Evolutionary conservation across 2,329 filamentous ascomycete species (phyloP), one percentile per base, ranked within the genome.

Genomic region (Phyllosticta capitalensis): DNA sequence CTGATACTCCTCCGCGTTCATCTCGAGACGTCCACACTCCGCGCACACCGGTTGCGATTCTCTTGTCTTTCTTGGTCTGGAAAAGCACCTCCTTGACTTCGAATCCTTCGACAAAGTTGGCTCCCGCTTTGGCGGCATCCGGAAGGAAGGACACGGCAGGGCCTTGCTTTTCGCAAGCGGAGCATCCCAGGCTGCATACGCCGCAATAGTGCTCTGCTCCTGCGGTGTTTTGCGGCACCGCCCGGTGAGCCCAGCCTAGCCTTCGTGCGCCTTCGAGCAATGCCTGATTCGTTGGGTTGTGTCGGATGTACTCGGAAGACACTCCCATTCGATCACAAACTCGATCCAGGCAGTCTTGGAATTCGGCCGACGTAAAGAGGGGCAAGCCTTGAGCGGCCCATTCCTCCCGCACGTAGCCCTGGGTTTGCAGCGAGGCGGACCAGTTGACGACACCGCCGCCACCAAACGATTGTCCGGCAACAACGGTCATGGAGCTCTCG

Each of bases 371-470:
- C 0, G 83, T 84, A 70, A 95, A 95, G 66, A 95, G 87, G 0
- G 82, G 79, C 22, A 96, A 76, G 0, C 85, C 85, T 54, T 78
- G 72, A 55, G 82, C 77, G 0, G 89, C 86, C 92, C 92, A 96
- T 73, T 96, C 90, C 64, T 83, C 78, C 3, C 91, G 83, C 1
- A 96, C 89, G 64, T 80, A 88, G 24, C 82, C 84, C 68, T 92
- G 89, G 0, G 89, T 88, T 65, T 86, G 82, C 17, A 86, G 69
- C 3, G 79, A 80, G 5, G 83, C 83, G 22, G 78, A 88, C 91
- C 91, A 96, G 72, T 96, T 96, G 66, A 96, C 74, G 0, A 89
- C 90, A 5, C 91, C 91, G 59, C 92, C 92, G 50, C 92, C 92
- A 28, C 92, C 92, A 83, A 88, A 95, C 30, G 83, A 83, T 59